These are phyloP conservation scores for Fraxinus americana DNA, from an alignment of 257 asterid species.

Conservation along the genomic window DNA sequence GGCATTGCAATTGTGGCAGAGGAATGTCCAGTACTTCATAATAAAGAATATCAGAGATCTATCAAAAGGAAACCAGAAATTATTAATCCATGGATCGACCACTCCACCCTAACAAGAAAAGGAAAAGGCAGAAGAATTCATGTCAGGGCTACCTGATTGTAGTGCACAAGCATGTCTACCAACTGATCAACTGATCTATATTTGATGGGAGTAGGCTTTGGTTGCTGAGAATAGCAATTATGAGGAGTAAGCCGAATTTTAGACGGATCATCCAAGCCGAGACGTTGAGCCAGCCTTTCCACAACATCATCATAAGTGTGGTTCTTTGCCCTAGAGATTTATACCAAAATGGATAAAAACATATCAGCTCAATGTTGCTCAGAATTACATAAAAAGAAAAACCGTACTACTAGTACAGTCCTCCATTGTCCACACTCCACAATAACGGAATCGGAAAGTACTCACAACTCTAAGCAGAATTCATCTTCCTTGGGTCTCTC, in stretches of 20 bases:
- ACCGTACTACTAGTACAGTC: neutral
- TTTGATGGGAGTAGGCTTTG: slow-evolving; percentile 59
- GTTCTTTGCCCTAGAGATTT: slow-evolving; percentile 48
- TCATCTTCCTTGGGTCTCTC: slow-evolving; percentile 64
- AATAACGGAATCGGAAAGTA: neutral
- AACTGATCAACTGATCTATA: slow-evolving; percentile 58
- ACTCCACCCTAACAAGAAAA: neutral
- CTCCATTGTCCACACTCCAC: neutral
- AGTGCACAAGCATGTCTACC: slow-evolving; percentile 55
- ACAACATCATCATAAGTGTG: slow-evolving; percentile 67
- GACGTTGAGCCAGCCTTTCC: slow-evolving; percentile 51
- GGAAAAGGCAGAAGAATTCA: neutral
- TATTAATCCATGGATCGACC: neutral
- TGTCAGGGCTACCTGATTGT: slow-evolving; percentile 45
- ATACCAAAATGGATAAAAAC: neutral
- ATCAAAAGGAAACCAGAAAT: slow-evolving; percentile 22
- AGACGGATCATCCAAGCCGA: slow-evolving; percentile 56
- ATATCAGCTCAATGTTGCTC: neutral
- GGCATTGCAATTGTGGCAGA: slow-evolving; percentile 62
- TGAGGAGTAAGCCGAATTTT: slow-evolving; percentile 71
- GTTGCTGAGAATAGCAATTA: slow-evolving; percentile 57
- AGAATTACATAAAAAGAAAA: neutral
- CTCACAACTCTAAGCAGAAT: slow-evolving; percentile 61
- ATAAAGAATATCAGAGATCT: slow-evolving; percentile 61
- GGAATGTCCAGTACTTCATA: slow-evolving; percentile 70